Conservation (phyloP, 805 yeast species). For the Zygosaccharomyces siamensis region DNA sequence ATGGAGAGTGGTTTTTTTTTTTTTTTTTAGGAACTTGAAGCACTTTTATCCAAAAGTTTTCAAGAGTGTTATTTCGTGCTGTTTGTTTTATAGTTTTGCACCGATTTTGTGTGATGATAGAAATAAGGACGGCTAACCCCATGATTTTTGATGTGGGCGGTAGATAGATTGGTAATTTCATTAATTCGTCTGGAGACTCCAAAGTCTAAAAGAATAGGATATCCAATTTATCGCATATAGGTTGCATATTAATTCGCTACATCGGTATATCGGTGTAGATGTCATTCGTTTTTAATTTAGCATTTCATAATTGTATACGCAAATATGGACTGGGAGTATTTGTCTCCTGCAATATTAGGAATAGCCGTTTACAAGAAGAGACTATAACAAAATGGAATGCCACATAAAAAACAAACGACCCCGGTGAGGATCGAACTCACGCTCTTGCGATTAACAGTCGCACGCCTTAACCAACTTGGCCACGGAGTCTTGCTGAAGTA, state of each 20-base stretch:
- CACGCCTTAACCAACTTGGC: slow-evolving; percentile 61
- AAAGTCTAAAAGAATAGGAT: not conserved
- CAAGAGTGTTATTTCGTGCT: not conserved
- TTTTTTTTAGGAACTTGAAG: not conserved
- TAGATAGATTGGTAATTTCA: not conserved
- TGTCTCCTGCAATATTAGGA: no score
- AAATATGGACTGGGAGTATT: slow-evolving; percentile 1
- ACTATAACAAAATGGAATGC: no score
- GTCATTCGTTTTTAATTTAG: slow-evolving; percentile 1
- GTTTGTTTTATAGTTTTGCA: not conserved
- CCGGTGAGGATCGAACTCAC: slow-evolving; percentile 57
- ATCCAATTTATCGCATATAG: not conserved
- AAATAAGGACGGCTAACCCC: not conserved
- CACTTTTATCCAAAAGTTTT: not conserved
- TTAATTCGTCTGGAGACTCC: not conserved
- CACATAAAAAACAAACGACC: slow-evolving; percentile 36
- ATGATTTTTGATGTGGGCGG: not conserved
- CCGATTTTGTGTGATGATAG: not conserved
- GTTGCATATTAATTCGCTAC: slow-evolving; percentile 1
- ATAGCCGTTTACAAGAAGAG: no score
- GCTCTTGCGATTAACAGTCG: slow-evolving; percentile 63
- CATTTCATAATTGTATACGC: not conserved
- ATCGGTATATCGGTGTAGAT: not conserved
- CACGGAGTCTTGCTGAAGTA: slow-evolving; percentile 39
- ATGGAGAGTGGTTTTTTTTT: no score